Percentiles rank a stretch among this genome's conserved stretches.
These are phyloP conservation scores for Cryptococcus amylolentus DNA, from an alignment of 1,284 basidiomycete species.

Conservation along the genomic window DNA sequence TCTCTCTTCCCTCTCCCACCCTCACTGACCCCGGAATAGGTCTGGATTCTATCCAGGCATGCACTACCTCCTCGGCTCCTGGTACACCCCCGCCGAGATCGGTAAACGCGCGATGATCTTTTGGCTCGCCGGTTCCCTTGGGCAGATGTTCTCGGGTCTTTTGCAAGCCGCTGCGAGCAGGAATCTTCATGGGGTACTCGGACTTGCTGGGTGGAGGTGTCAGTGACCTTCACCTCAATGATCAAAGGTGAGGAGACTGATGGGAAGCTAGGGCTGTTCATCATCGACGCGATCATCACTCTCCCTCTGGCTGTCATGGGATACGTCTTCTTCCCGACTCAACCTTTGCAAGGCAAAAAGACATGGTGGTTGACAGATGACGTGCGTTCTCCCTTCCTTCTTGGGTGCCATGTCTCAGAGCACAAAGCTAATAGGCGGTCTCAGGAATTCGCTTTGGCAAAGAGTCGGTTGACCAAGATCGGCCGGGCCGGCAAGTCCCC, in stretches of 20 bases:
- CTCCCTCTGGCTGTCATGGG: constrained; percentile 39
- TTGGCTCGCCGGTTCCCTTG: constrained; percentile 34
- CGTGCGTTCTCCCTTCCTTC: too few relatives aligned
- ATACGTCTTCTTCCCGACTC: constrained; percentile 33
- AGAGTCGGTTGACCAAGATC: constrained; percentile 18
- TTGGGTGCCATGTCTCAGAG: background rate
- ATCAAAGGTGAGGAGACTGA: background rate
- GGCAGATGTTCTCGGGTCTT: constrained; percentile 39
- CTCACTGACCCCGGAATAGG: constrained; percentile 5
- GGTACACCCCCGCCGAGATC: constrained; percentile 42
- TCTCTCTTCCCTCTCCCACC: constrained; percentile 6
- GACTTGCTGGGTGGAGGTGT: constrained; percentile 37
- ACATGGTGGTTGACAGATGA: constrained; percentile 24
- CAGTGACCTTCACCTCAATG: background rate
- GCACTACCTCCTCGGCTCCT: constrained; percentile 35
- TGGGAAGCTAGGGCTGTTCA: constrained; percentile 28
- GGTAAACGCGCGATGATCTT: constrained; percentile 42
- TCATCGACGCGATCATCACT: constrained; percentile 41
- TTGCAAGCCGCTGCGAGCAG: constrained; percentile 41
- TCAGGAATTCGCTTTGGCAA: constrained; percentile 14
- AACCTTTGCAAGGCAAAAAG: constrained; percentile 29
- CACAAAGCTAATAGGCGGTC: constrained; percentile 17
- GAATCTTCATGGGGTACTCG: constrained; percentile 33
- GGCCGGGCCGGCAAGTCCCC: constrained; percentile 18
- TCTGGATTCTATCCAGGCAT: constrained; percentile 40